Conservation (phyloP, 2,329 filamentous ascomycete species). For the Mycocentrospora acerina region DNA sequence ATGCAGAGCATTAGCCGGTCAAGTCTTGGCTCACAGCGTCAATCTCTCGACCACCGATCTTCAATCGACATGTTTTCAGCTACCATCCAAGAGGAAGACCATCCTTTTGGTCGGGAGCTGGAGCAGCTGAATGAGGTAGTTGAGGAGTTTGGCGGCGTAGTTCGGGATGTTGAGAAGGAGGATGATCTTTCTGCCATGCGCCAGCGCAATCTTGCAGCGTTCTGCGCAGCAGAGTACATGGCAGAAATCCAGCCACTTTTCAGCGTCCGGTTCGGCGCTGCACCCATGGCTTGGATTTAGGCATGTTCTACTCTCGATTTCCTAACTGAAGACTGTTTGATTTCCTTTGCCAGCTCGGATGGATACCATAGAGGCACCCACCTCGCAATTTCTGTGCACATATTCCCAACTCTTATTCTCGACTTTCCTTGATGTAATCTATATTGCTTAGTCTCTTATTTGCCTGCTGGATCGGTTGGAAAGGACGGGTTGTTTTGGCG, state of each 20-base stretch:
- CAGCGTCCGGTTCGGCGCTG: slow-evolving; percentile 21
- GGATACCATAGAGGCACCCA: too few species aligned
- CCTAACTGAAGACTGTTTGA: too few species aligned
- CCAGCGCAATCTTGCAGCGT: slow-evolving; percentile 69
- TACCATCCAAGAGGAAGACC: slow-evolving; percentile 45
- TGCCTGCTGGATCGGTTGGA: too few species aligned
- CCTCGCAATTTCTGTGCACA: too few species aligned
- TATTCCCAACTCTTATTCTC: too few species aligned
- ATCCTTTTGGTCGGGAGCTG: slow-evolving; percentile 87
- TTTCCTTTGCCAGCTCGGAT: too few species aligned
- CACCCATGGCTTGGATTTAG: slow-evolving; percentile 41
- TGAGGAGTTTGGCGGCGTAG: slow-evolving; percentile 72
- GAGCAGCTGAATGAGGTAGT: slow-evolving; percentile 90
- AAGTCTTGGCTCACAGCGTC: slow-evolving; percentile 55
- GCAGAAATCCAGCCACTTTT: slow-evolving; percentile 71
- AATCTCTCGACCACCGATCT: slow-evolving; percentile 58
- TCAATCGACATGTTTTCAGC: slow-evolving; percentile 46
- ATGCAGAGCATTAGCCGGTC: slow-evolving; percentile 47
- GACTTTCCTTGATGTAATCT: too few species aligned
- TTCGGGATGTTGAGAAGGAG: slow-evolving; percentile 64
- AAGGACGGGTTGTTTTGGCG: too few species aligned
- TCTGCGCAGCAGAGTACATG: slow-evolving; percentile 80
- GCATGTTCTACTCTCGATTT: too few species aligned
- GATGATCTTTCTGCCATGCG: slow-evolving; percentile 73
- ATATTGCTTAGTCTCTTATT: too few species aligned